Conservation (phyloP, 371 early-diverging fungal genomes). For the Chytridiales sp. region DNA sequence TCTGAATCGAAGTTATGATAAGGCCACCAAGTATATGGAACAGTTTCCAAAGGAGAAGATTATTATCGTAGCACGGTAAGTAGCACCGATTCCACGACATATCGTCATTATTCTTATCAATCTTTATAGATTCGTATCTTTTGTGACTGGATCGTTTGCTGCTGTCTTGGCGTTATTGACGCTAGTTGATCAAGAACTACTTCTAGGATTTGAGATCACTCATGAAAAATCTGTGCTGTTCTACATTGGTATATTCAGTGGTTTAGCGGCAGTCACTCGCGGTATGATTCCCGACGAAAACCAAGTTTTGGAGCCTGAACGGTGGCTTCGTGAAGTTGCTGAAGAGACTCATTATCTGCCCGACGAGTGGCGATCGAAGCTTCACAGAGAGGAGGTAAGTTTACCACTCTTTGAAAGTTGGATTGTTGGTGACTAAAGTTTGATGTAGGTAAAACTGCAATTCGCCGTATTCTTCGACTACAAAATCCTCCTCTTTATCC, state of each 20-base stretch:
- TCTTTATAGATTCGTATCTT: conserved; percentile 74
- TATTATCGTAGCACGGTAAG: conserved; percentile 71
- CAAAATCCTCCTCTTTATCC: conserved; percentile 73
- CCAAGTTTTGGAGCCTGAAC: conserved; percentile 78
- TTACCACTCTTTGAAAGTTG: not conserved
- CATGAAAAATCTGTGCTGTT: conserved; percentile 82
- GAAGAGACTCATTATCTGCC: conserved; percentile 92
- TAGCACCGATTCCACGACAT: not conserved
- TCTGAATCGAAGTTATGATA: conserved; percentile 65
- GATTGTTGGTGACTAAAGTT: not conserved
- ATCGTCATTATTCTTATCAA: not conserved
- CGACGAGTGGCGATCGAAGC: conserved; percentile 73
- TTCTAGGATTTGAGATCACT: conserved; percentile 86
- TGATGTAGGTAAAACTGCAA: conserved; percentile 67
- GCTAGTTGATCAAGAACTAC: conserved; percentile 81
- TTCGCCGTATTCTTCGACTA: conserved; percentile 79
- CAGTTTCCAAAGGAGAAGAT: conserved; percentile 88
- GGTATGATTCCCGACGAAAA: conserved; percentile 84
- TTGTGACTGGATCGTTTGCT: conserved; percentile 87
- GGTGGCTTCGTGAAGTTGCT: conserved; percentile 68
- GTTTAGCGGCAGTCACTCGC: conserved; percentile 76
- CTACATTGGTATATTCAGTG: conserved; percentile 87
- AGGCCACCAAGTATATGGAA: conserved; percentile 78
- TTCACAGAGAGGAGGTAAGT: conserved; percentile 79
- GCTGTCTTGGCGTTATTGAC: conserved; percentile 80